Evolutionary conservation across 2,329 filamentous ascomycete species (phyloP), one percentile per base, ranked within the genome.

Genomic region (Monosporascus sp.): DNA sequence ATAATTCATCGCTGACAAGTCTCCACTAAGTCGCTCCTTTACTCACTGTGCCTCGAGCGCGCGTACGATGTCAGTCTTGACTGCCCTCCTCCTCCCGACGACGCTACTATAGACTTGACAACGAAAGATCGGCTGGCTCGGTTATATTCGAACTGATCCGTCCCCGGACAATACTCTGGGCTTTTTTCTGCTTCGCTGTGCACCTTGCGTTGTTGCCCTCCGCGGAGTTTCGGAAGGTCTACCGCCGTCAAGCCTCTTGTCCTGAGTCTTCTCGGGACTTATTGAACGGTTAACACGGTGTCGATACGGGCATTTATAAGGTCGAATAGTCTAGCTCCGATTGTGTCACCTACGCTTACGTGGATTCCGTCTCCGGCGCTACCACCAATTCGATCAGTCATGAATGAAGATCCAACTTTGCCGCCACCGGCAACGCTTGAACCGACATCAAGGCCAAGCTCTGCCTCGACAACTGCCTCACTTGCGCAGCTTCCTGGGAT

Each of bases 391-490:
- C 63, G 59, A 56, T 53, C 61, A 48, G 65, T 68, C 61, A 80
- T 80, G 75, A 78, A 80, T 62, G 77, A 80, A 59, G 71, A 69
- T 53, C 59, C 69, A 34, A 72, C 74, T 51, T 60, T 71, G 48
- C 64, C 75, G 45, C 65, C 73, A 41, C 64, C 71, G 38, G 69
- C 72, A 37, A 66, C 68, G 9, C 64, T 75, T 43, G 79, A 83
- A 57, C 70, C 75, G 19, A 75, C 79, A 54, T 79, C 79, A 31
- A 72, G 75, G 59, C 76, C 76, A 22, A 75, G 72, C 60, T 79
- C 79, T 34, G 75, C 75, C 3, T 78, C 79, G 3, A 76, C 76
- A 1, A 70, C 74, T 20, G 71, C 70, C 19, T 75, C 61, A 26
- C 64, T 73, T 53, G 70, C 72, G 17, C 77, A 81, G 43, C 66